Conservation (phyloP, 805 yeast genomes). For the Candida sakaeoensis region DNA sequence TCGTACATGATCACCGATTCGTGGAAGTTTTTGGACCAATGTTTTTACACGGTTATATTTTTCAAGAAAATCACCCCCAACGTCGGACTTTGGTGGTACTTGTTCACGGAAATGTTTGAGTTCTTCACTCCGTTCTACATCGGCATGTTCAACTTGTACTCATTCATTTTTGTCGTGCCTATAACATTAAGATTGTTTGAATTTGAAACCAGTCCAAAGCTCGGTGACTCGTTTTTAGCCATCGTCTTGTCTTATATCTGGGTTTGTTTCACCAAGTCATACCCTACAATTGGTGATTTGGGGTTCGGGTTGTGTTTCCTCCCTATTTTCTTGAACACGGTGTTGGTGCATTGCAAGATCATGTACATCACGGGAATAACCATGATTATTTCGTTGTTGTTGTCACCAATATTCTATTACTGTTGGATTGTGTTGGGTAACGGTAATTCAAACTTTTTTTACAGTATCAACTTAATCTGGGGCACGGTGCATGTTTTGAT, state of each 20-base stretch:
- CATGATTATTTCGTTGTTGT: constrained; percentile 48
- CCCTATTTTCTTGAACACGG: constrained; percentile 44
- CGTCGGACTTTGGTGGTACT: constrained; percentile 98
- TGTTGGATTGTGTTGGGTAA: constrained; percentile 93
- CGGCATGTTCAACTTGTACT: constrained; percentile 76
- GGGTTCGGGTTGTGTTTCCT: constrained; percentile 40
- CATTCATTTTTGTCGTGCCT: constrained; percentile 66
- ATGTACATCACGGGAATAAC: constrained; percentile 47
- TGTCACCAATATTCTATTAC: constrained; percentile 87
- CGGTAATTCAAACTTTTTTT: constrained; percentile 94
- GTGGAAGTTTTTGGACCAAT: constrained; percentile 22
- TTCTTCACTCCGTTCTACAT: constrained; percentile 80
- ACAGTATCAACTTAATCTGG: constrained; percentile 85
- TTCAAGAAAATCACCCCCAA: constrained; percentile 81
- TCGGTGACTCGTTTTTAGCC: constrained; percentile 55
- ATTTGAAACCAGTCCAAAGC: constrained; percentile 11
- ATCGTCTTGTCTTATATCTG: constrained; percentile 38
- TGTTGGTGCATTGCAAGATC: constrained; percentile 44
- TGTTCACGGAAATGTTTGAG: constrained; percentile 92
- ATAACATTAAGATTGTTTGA: constrained; percentile 62
- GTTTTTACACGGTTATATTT: constrained; percentile 54
- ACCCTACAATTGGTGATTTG: constrained; percentile 80
- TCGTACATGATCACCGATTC: constrained; percentile 26
- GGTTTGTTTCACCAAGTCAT: constrained; percentile 68
- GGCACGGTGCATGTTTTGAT: constrained; percentile 66